Evolutionary conservation across 2,329 filamentous ascomycete genomes (phyloP).

Genomic region (Beauveria caledonica): DNA sequence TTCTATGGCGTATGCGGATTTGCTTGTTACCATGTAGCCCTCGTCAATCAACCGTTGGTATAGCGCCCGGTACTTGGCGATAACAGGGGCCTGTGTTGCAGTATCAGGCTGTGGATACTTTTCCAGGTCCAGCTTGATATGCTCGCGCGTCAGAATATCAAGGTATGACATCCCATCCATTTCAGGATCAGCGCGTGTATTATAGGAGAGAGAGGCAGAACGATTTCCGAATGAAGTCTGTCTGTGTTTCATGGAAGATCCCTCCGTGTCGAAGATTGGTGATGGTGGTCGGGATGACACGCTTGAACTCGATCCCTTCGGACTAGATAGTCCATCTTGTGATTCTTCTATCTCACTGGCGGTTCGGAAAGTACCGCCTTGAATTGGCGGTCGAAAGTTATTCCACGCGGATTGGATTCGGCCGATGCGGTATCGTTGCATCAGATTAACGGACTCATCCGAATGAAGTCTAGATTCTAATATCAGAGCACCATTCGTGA

Average conservation of each 20-base stretch:
- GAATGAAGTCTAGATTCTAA: constrained; percentile 66
- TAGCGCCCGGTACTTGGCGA: constrained; percentile 73
- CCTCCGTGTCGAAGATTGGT: constrained; percentile 38
- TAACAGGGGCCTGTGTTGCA: constrained; percentile 65
- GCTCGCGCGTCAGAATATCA: constrained; percentile 63
- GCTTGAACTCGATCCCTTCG: constrained; percentile 29
- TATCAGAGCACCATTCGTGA: constrained; percentile 11
- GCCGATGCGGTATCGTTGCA: constrained; percentile 79
- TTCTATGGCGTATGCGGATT: constrained; percentile 71
- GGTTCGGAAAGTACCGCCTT: constrained; percentile 69
- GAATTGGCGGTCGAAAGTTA: constrained; percentile 86
- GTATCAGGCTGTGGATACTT: constrained; percentile 71
- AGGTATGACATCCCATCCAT: constrained; percentile 55
- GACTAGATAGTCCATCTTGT: constrained; percentile 11
- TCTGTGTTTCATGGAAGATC: constrained; percentile 24
- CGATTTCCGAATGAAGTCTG: constrained; percentile 16
- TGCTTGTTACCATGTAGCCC: constrained; percentile 79
- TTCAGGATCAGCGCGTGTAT: constrained; percentile 44
- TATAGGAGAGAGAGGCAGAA: constrained; percentile 50
- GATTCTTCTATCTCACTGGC: constrained; percentile 22
- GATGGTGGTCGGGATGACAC: constrained; percentile 44
- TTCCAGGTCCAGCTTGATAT: constrained; percentile 64
- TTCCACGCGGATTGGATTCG: constrained; percentile 71
- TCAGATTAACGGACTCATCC: constrained; percentile 61
- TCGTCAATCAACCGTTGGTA: constrained; percentile 63